These are phyloP conservation scores for Nicotiana paniculata DNA, from an alignment of 257 asterid genomes.

Conservation along the genomic window DNA sequence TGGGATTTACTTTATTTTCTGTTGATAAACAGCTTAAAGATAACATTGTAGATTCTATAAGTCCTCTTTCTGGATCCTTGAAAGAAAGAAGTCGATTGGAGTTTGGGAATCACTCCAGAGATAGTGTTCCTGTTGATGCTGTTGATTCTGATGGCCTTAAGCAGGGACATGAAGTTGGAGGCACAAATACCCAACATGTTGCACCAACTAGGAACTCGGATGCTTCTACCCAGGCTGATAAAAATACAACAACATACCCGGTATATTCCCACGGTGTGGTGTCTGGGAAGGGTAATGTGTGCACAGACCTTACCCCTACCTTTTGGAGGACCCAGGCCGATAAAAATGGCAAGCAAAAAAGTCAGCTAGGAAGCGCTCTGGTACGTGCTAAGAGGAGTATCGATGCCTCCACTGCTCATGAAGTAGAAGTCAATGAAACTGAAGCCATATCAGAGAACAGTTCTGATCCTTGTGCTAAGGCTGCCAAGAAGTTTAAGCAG, in stretches of 20 bases:
- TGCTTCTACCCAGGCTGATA: slow-evolving; percentile 12
- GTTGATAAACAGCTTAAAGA: slow-evolving; percentile 44
- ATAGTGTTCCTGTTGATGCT: slow-evolving; percentile 7
- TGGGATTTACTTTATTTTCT: slow-evolving; percentile 13
- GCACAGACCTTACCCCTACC: too few relatives aligned
- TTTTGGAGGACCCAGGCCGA: not conserved
- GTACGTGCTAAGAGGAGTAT: slow-evolving; percentile 28
- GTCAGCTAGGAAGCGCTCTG: slow-evolving; percentile 21
- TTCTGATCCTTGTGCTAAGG: slow-evolving; percentile 19
- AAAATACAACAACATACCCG: not conserved
- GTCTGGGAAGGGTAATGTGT: too few relatives aligned
- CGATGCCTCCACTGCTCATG: slow-evolving; percentile 18
- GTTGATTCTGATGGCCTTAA: slow-evolving; percentile 16
- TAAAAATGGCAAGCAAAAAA: slow-evolving; percentile 16
- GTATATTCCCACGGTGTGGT: too few relatives aligned
- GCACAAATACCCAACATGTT: slow-evolving; percentile 3
- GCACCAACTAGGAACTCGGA: slow-evolving; percentile 11
- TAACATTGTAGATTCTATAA: slow-evolving; percentile 34
- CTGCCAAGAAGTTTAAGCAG: slow-evolving; percentile 39
- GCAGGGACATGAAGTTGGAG: slow-evolving; percentile 8
- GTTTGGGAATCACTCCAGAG: slow-evolving; percentile 22
- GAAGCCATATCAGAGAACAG: slow-evolving; percentile 14
- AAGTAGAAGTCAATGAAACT: slow-evolving; percentile 15
- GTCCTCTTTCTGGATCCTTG: slow-evolving; percentile 40
- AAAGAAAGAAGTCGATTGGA: slow-evolving; percentile 50